A percentile compares a stretch with the other conserved stretches of the same genome.
phyloP scores from a whole-genome alignment of 176 grass and related monocot genomes.

The Oryza officinalis region DNA sequence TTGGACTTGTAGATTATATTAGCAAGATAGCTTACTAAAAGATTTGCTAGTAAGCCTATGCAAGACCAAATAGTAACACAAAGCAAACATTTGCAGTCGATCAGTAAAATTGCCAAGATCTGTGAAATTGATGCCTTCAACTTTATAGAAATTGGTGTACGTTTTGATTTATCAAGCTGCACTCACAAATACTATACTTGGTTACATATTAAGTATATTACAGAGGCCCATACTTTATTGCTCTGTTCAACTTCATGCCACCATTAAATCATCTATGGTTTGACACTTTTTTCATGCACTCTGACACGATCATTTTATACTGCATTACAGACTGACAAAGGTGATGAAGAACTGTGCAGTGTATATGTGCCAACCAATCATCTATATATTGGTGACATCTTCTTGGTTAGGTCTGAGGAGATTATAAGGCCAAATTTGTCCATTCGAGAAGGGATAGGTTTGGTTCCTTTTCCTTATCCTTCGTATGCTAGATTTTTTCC shows the following conservation, averaged over 20 bases:
- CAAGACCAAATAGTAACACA: not conserved
- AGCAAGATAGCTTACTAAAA: constrained; percentile 6
- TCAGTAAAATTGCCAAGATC: not conserved
- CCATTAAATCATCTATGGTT: constrained; percentile 42
- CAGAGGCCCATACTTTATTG: not conserved
- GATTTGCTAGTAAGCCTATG: not conserved
- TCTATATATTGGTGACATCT: constrained; percentile 95
- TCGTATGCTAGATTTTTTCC: not conserved
- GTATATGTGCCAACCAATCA: constrained; percentile 98
- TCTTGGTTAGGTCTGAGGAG: constrained; percentile 87
- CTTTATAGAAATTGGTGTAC: not conserved
- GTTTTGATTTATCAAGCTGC: constrained; percentile 11
- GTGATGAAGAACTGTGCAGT: constrained; percentile 96
- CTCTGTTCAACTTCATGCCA: constrained; percentile 31
- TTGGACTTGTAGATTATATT: not conserved
- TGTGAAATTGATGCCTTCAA: not conserved
- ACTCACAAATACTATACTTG: not conserved
- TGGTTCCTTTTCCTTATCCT: constrained; percentile 32
- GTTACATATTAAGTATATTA: not conserved
- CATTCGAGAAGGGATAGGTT: constrained; percentile 98
- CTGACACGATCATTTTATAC: constrained; percentile 29
- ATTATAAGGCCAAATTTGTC: constrained; percentile 97
- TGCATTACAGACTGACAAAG: constrained; percentile 83
- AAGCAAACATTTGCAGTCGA: not conserved
- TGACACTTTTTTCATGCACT: constrained; percentile 17